Conservation (phyloP, 1,284 basidiomycete genomes). For the Ganoderma lingzhi region DNA sequence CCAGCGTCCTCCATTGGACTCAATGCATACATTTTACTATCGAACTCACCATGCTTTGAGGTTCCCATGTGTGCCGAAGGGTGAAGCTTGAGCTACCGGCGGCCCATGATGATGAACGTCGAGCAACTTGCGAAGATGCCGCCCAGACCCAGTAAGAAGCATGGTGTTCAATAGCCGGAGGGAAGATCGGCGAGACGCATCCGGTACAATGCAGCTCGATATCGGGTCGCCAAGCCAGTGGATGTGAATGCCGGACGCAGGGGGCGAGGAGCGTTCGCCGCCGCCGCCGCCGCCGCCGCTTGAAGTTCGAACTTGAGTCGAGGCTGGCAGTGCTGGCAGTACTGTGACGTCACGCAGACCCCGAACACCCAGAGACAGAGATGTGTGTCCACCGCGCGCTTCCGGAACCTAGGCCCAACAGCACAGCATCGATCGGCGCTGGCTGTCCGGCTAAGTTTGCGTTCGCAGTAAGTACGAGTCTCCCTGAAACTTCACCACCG, state of each 20-base stretch:
- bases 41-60: background rate
- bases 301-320: background rate
- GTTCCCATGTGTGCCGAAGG: background rate
- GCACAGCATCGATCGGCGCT: conserved; percentile 6
- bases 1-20: background rate
- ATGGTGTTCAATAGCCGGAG: background rate
- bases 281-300: background rate
- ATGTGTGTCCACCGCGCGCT: conserved; percentile 8
- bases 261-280: no score
- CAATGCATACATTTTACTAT: background rate
- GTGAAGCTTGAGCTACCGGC: background rate
- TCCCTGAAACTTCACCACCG: background rate
- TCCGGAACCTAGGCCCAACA: background rate
- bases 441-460: background rate
- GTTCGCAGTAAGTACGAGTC: background rate
- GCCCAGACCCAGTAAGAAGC: background rate
- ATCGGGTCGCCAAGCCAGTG: background rate
- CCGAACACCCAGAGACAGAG: background rate
- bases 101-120: background rate
- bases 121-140: background rate
- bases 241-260: background rate
- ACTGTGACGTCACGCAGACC: background rate
- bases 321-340: conserved; percentile 1
- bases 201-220: background rate
- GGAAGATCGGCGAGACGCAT: background rate